phyloP scores from a whole-genome alignment of 78 protist species.

The Dictyostelium firmibasis region DNA sequence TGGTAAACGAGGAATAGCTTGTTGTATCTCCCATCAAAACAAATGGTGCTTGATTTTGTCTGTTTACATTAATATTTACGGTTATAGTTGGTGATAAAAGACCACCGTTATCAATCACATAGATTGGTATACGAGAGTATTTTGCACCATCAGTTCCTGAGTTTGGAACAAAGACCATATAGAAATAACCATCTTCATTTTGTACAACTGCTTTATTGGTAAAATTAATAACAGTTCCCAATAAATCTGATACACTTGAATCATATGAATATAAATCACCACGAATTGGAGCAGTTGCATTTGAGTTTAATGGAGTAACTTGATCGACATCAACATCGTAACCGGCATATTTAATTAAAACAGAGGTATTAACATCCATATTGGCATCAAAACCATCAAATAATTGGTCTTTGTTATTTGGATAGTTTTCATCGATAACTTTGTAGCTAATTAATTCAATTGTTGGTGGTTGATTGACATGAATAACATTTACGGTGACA shows the following conservation, averaged over 20 bases:
- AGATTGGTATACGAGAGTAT: background rate
- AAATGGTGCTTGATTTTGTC: background rate
- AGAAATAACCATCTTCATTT: background rate
- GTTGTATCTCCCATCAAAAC: background rate
- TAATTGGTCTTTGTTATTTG: no score
- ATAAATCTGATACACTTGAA: background rate
- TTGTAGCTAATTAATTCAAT: no score
- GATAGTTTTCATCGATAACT: no score
- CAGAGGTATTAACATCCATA: background rate
- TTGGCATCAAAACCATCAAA: no score
- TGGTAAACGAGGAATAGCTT: background rate
- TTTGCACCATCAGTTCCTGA: background rate
- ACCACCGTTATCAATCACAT: background rate
- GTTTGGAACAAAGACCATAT: background rate
- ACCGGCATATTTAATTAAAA: background rate
- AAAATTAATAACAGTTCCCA: background rate
- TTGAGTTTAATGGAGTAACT: no score
- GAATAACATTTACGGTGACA: no score
- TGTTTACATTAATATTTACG: background rate
- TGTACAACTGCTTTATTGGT: background rate
- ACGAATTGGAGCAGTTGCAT: background rate
- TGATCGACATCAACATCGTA: background rate
- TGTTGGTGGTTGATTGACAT: no score
- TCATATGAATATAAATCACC: background rate
- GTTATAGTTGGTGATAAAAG: background rate